These are phyloP conservation scores for Podospora sp. DNA, from an alignment of 495 filamentous ascomycete species.

Conservation along the genomic window DNA sequence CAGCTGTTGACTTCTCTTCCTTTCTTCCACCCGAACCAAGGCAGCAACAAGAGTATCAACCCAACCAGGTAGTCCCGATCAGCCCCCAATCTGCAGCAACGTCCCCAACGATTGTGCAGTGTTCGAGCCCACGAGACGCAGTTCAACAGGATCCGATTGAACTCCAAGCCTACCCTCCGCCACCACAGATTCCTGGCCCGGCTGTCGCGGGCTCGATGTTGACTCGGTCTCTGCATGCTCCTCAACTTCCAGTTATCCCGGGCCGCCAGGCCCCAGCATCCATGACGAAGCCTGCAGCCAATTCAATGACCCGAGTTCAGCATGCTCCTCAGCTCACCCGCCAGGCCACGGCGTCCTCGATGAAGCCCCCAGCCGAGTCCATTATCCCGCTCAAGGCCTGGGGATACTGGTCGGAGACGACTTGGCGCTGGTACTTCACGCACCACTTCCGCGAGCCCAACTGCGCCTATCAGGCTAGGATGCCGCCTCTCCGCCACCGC, in stretches of 20 bases:
- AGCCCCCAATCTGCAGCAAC: not conserved
- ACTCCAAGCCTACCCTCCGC: not conserved
- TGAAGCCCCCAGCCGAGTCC: not conserved
- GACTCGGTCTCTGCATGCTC: not conserved
- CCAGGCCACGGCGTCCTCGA: not conserved
- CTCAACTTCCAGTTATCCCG: no score
- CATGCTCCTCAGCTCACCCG: no score
- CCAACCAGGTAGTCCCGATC: not conserved
- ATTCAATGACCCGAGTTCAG: not conserved
- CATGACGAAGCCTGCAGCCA: not conserved
- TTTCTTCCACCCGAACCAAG: not conserved
- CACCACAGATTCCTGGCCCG: not conserved
- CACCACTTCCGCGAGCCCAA: not conserved
- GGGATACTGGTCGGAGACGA: not conserved
- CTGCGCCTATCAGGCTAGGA: not conserved
- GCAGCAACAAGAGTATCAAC: not conserved
- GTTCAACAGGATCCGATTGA: not conserved
- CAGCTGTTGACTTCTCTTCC: not conserved
- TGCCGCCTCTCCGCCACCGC: conserved; percentile 14
- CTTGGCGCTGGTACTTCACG: not conserved
- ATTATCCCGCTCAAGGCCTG: not conserved
- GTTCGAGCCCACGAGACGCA: not conserved
- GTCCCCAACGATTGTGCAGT: not conserved
- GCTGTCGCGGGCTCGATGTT: not conserved
- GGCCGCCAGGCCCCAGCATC: not conserved